Percentiles rank a stretch among this genome's conserved stretches.
phyloP scores from a whole-genome alignment of 257 asterid genomes.

The Nicotiana undulata region DNA sequence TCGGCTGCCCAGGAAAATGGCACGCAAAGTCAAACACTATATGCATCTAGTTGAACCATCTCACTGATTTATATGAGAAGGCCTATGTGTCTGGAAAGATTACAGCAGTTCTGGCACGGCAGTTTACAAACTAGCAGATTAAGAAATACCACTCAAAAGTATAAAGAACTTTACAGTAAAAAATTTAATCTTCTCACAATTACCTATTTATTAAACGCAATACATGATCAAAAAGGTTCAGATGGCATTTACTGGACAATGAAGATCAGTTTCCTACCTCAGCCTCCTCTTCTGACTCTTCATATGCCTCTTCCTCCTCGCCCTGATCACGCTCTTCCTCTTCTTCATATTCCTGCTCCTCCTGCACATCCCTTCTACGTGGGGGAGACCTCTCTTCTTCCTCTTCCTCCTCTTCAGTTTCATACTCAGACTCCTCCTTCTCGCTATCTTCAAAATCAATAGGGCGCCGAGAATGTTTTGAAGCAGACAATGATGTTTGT shows the following conservation, averaged over 20 bases:
- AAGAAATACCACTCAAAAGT: background rate
- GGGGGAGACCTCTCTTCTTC: constrained; percentile 55
- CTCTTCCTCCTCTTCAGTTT: constrained; percentile 89
- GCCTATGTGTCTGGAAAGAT: background rate
- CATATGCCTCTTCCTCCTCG: constrained; percentile 67
- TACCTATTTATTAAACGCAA: background rate
- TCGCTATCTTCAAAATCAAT: constrained; percentile 78
- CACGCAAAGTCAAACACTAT: background rate
- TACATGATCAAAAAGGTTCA: background rate
- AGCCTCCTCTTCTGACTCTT: constrained; percentile 81
- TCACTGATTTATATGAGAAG: background rate
- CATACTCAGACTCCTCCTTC: constrained; percentile 91
- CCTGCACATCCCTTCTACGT: constrained; percentile 46
- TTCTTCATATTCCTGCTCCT: constrained; percentile 63
- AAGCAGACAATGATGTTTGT: constrained; percentile 42
- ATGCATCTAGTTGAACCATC: background rate
- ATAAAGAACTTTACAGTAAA: background rate
- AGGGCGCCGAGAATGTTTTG: constrained; percentile 65
- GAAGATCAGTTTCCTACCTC: constrained; percentile 46
- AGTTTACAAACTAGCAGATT: background rate
- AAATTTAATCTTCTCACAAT: background rate
- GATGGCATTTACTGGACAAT: background rate
- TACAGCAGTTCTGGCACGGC: background rate
- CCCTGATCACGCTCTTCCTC: constrained; percentile 62
- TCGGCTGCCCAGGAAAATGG: background rate